Base-by-base conservation (phyloP, 805 yeast genomes). In the Cyberlindnera mycetangii region DNA sequence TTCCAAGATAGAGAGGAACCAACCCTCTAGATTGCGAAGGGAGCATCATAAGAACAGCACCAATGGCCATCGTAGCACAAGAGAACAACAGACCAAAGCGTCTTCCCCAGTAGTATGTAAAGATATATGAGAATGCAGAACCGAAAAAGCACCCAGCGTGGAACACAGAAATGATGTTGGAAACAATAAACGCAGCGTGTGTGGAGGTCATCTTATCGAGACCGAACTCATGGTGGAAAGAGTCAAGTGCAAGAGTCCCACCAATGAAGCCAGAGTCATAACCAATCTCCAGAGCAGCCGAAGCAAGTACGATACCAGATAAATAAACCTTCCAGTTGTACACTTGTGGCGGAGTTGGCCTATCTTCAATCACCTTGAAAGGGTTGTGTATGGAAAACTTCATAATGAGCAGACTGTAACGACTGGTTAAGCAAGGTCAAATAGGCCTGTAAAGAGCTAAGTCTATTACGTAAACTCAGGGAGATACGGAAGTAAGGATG, bases 231-330 rank as follows among this genome's bases (percentile, higher is more conserved):
- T 48, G 42, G 39, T 60, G 54, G 55, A 76, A 76, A 1, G 76
- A 68, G 7, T 58, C 62, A 30, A 75, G 59, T 1, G 74, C 62
- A 14, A 73, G 67, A 5, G 76, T 68, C 7, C 75, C 74, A 7
- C 80, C 80, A 41, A 76, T 73, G 54, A 74, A 75, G 7, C 79
- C 79, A 21, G 77, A 70, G 52, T 76, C 80, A 53, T 74, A 76
- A 15, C 80, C 80, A 47, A 75, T 72, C 39, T 73, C 69, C 15
- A 72, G 59, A 14, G 79, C 75, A 7, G 77, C 79, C 31, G 70
- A 59, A 1, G 76, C 70, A 3, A 77, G 76, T 7, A 74, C 65
- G 27, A 71, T 41, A n/a, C 77, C 78, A 28, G 70, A 57, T 7
- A 65, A 66, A 32, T 42, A 48, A 8, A 76, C 60, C 37, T 69